Evolutionary conservation across 305 asterid species (phyloP).

Genomic region (Fraxinus platypoda): DNA sequence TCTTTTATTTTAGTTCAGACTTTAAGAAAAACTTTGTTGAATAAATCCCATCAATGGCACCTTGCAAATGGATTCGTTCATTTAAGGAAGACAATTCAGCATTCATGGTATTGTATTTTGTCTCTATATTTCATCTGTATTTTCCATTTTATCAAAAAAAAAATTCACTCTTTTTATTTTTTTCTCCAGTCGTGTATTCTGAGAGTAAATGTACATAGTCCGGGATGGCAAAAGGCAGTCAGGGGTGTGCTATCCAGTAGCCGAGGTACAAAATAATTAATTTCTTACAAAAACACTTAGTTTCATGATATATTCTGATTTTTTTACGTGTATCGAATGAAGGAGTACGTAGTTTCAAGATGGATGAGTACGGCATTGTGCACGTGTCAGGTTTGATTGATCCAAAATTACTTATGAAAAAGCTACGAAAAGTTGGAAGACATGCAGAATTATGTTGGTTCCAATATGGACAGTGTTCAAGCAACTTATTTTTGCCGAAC

Average conservation of each 20-base stretch:
- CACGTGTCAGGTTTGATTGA: background rate
- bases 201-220: background rate
- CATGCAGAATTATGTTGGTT: background rate
- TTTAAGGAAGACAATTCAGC: background rate
- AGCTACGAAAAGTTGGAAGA: background rate
- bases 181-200: slow-evolving; percentile 16
- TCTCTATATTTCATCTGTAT: background rate
- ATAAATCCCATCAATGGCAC: background rate
- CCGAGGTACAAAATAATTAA: background rate
- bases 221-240: slow-evolving; percentile 22
- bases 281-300: background rate
- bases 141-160: background rate
- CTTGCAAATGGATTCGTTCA: background rate
- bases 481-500: background rate
- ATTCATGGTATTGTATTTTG: background rate
- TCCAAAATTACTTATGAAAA: background rate
- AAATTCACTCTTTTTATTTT: background rate
- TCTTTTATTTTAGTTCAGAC: background rate
- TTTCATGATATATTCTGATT: background rate
- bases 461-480: background rate
- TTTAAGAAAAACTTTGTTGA: too few relatives aligned
- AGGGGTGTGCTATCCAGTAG: background rate
- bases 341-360: background rate
- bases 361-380: background rate
- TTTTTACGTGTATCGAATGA: background rate